Evolutionary conservation across 2,329 filamentous ascomycete species (phyloP).

Genomic region (Rutstroemia sydowiana): DNA sequence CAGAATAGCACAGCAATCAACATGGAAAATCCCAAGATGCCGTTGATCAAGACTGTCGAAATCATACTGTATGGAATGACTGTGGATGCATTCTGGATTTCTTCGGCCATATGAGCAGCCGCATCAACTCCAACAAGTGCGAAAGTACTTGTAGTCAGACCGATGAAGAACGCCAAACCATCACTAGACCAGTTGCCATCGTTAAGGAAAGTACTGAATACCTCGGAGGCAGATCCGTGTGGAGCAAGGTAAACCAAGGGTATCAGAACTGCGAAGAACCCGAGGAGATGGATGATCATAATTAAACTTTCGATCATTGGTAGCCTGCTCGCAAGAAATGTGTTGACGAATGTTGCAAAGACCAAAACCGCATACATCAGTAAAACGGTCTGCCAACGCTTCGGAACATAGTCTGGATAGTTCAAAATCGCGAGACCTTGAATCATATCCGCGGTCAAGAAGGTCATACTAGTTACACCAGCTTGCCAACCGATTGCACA

Average conservation of each 20-base stretch:
- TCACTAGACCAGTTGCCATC: slow-evolving; percentile 25
- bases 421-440: slow-evolving; percentile 34
- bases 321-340: slow-evolving; percentile 31
- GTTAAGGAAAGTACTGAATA: slow-evolving; percentile 29
- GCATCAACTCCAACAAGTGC: slow-evolving; percentile 7
- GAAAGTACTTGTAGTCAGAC: slow-evolving; percentile 18
- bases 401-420: slow-evolving; percentile 29
- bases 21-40: slow-evolving; percentile 36
- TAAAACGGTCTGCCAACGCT: slow-evolving; percentile 37
- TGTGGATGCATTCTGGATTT: slow-evolving; percentile 8
- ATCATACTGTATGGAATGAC: slow-evolving; percentile 32
- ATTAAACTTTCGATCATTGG: slow-evolving; percentile 37
- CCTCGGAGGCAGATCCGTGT: slow-evolving; percentile 14
- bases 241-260: slow-evolving; percentile 29
- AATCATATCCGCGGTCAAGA: slow-evolving; percentile 37
- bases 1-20: slow-evolving; percentile 32
- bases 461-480: slow-evolving; percentile 33
- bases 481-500: slow-evolving; percentile 40
- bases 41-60: slow-evolving; percentile 39
- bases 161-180: slow-evolving; percentile 32
- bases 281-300: slow-evolving; percentile 37
- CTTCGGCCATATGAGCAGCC: slow-evolving; percentile 11
- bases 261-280: slow-evolving; percentile 38
- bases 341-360: slow-evolving; percentile 38
- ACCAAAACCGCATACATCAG: slow-evolving; percentile 35